Conservation (phyloP, 2,329 filamentous ascomycete genomes). For the Arthrobotrys megalospora region DNA sequence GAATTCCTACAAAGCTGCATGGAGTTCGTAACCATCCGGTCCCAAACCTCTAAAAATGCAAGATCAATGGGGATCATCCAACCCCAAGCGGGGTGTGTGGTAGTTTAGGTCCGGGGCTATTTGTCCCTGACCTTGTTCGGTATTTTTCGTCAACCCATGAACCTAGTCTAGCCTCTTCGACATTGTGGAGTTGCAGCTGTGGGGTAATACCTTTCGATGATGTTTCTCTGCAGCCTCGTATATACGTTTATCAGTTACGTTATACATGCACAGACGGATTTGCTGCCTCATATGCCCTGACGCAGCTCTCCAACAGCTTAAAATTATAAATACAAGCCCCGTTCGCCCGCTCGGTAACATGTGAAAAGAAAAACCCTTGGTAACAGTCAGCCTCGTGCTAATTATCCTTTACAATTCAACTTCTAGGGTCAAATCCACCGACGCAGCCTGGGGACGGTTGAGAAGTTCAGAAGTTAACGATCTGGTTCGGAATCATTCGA, state of each 20-base stretch:
- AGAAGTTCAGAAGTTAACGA: constrained; percentile 1
- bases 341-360: constrained; percentile 58
- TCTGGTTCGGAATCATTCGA: constrained; percentile 22
- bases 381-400: constrained; percentile 9
- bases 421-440: constrained; percentile 10
- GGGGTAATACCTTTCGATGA: constrained; percentile 50
- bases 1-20: constrained; percentile 21
- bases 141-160: constrained; percentile 32
- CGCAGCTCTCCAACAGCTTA: constrained; percentile 26
- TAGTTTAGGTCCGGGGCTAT: constrained; percentile 45
- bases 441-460: constrained; percentile 3
- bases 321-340: constrained; percentile 51
- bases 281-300: constrained; percentile 42
- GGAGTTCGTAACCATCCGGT: constrained; percentile 15
- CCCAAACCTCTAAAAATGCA: constrained; percentile 17
- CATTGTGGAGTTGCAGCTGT: constrained; percentile 52
- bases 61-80: constrained; percentile 25
- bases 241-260: constrained; percentile 50
- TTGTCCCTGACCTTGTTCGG: constrained; percentile 33
- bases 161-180: constrained; percentile 23
- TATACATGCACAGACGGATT: constrained; percentile 25
- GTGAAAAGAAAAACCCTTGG: constrained; percentile 36
- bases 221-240: constrained; percentile 30
- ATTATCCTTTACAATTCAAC: constrained; percentile 17
- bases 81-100: constrained; percentile 41